Conservation (phyloP, 768 basidiomycete genomes). For the Rhodocollybia butyracea region DNA sequence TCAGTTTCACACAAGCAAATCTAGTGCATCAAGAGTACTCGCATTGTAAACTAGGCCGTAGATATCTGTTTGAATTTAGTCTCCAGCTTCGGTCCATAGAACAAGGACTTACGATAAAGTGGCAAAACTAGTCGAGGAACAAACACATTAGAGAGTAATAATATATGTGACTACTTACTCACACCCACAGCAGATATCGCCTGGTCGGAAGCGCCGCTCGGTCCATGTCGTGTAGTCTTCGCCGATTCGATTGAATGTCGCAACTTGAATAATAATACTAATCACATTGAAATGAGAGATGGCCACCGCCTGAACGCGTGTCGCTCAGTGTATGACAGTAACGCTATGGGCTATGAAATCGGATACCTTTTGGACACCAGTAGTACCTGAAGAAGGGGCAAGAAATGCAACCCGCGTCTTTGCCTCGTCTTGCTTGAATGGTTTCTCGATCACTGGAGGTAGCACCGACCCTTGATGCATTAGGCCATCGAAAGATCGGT, state of each 20-base stretch:
- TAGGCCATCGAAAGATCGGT: conserved; percentile 26
- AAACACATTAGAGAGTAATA: conserved; percentile 5
- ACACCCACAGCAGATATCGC: conserved; percentile 43
- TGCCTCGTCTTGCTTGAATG: conserved; percentile 36
- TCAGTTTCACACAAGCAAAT: neutral
- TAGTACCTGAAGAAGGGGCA: conserved; percentile 51
- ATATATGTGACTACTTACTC: conserved; percentile 11
- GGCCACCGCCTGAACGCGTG: conserved; percentile 35
- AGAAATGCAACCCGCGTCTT: conserved; percentile 45
- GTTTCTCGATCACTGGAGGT: conserved; percentile 33
- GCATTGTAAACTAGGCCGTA: conserved; percentile 21
- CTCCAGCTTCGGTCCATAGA: neutral
- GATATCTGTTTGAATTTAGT: conserved; percentile 13
- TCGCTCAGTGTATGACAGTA: too few species aligned
- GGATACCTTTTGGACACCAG: conserved; percentile 44
- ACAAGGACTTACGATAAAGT: conserved; percentile 15
- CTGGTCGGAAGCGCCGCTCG: conserved; percentile 36
- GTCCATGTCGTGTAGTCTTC: conserved; percentile 28
- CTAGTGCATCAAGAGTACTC: neutral
- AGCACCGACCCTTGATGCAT: conserved; percentile 25
- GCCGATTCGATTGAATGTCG: conserved; percentile 29
- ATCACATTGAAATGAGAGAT: conserved; percentile 49
- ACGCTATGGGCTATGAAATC: neutral
- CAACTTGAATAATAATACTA: conserved; percentile 38
- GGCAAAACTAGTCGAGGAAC: conserved; percentile 13